A percentile compares a stretch with the other conserved stretches of the same genome.
phyloP scores from a whole-genome alignment of 2,329 filamentous ascomycete species.

The Talaromyces sp. region DNA sequence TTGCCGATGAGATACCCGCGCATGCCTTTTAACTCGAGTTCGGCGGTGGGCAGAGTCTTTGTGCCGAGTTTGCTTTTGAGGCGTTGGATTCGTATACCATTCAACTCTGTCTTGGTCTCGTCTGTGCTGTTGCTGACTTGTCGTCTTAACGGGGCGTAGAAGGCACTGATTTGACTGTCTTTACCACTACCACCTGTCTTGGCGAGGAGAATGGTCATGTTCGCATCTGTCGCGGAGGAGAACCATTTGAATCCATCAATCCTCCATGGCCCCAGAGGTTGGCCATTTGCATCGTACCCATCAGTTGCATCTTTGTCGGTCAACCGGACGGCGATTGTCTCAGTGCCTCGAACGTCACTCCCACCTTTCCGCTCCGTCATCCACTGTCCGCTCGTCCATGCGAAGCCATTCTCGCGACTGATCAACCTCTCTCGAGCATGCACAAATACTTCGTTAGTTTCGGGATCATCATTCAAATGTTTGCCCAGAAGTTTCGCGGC shows the following conservation, averaged over 20 bases:
- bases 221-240: conserved; percentile 58
- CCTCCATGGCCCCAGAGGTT: conserved; percentile 52
- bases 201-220: conserved; percentile 61
- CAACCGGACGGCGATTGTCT: conserved; percentile 53
- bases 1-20: conserved; percentile 62
- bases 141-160: conserved; percentile 59
- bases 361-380: conserved; percentile 69
- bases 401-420: conserved; percentile 46
- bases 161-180: conserved; percentile 52
- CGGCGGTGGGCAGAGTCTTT: conserved; percentile 63
- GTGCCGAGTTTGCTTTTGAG: conserved; percentile 71
- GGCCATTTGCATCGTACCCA: conserved; percentile 24
- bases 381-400: conserved; percentile 72
- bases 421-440: conserved; percentile 37
- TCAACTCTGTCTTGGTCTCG: conserved; percentile 43
- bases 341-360: conserved; percentile 63
- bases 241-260: conserved; percentile 67
- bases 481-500: conserved; percentile 22
- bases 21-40: conserved; percentile 61
- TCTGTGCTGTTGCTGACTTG: conserved; percentile 16
- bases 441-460: conserved; percentile 19
- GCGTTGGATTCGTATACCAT: conserved; percentile 63
- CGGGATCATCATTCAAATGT: conserved; percentile 18
- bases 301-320: conserved; percentile 22
- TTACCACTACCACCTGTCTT: conserved; percentile 40